Evolutionary conservation across 2,329 filamentous ascomycete genomes (phyloP), one percentile per base, ranked within the genome.

Genomic region (Penicillium sp.): DNA sequence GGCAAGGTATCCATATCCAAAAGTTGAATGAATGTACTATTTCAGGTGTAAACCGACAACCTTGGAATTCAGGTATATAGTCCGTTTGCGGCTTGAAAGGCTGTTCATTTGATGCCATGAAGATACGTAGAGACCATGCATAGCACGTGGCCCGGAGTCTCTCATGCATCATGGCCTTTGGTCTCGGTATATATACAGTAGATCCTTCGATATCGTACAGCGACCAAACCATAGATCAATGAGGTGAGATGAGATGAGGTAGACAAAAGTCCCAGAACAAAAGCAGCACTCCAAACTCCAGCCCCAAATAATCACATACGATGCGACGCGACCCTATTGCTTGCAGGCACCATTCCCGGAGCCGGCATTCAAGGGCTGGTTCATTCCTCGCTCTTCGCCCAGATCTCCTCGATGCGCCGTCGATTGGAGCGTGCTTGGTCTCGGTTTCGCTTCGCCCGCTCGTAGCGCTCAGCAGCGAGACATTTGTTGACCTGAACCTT

Each of bases 401-500:
- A 97, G 57, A 80, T 80, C 66, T 82, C 79, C 73, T 88, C 81
- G 58, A 95, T 82, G 65, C 82, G 79, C 56, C 84, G 78, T 65
- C 85, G 77, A 75, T 90, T 85, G 69, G 79, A 71, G 69, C 80
- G 79, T 52, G 88, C 78, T 56, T 76, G 67, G 66, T 87, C 79
- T 60, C 87, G 81, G 67, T 98, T 97, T 59, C 76, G 74, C 55
- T 80, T 81, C 42, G 90, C 90, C 46, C 85, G 82, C 68, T 89
- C 87, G 42, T 84, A 73, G 62, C 93, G 81, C 69, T 95, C 88
- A 29, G 79, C 82, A 54, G 87, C 82, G 42, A 98, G 78, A 66
- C 93, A 98, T 63, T 81, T 79, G 71, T 87, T 93, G 59, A 98
- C 87, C 47, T 88, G 76, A 34, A 81, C 77, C 70, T 98, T 98